Evolutionary conservation across 345 rosid species (phyloP), one percentile per base, ranked within the genome.

Genomic region (Acer saccharum): DNA sequence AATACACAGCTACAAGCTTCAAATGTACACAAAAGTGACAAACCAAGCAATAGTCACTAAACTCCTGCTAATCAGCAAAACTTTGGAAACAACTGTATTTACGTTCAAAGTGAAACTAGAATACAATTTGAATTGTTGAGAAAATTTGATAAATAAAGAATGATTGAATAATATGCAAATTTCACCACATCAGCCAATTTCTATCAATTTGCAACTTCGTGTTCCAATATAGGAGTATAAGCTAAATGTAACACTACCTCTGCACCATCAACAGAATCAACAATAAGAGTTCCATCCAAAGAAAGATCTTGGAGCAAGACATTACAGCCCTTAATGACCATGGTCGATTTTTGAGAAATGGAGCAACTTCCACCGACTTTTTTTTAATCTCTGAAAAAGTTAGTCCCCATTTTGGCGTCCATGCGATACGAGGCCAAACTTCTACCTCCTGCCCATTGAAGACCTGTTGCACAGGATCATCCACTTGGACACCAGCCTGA

Each of bases 361-460:
- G 90, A 84, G 77, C 91, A 89, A 81, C 71, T 89, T 71, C 89
- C 90, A 5, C 81, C 29, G 4, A 91, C 87, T 92, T 94, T 96
- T 12, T 82, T 80, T 90, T 90, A 75, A 96, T 79, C 6, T 92
- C 97, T 12, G 91, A 72, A 81, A 92, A 94, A 48, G 92, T 86
- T 76, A 90, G 68, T 65, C 95, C 98, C 99, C 99, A 96, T 78
- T 87, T 90, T 35, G 98, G 95, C 76, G 89, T 90, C 99, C 98
- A 94, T 54, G 83, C 79, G 76, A 96, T 81, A 17, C 90, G 92
- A 48, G 99, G 89, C 98, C 98, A 95, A 60, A 92, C 92, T 87
- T 95, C 98, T 68, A 95, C 97, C 76, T 92, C 97, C 88, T 96
- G 99, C 8, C 93, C 97, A 46, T 88, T 96, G 81, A 92, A 90